These are phyloP conservation scores for Allantophomopsis lycopodina DNA, from an alignment of 2,329 filamentous ascomycete genomes.

Conservation along the genomic window DNA sequence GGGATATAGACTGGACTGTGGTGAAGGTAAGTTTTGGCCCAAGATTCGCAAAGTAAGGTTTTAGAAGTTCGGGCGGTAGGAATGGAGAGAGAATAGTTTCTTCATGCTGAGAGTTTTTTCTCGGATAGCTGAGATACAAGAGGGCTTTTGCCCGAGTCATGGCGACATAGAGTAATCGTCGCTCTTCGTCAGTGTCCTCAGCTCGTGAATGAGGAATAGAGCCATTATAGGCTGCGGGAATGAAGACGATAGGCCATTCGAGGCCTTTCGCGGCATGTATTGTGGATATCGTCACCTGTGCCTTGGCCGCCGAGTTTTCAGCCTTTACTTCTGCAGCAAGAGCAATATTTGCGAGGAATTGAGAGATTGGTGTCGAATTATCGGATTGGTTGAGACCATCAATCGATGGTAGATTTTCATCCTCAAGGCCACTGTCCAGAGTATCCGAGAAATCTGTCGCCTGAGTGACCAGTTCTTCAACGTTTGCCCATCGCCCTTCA, in stretches of 20 bases:
- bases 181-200: constrained; percentile 78
- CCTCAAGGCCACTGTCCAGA: constrained; percentile 21
- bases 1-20: constrained; percentile 52
- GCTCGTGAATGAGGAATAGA: constrained; percentile 81
- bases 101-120: constrained; percentile 49
- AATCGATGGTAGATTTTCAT: constrained; percentile 49
- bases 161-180: constrained; percentile 81
- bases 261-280: constrained; percentile 94
- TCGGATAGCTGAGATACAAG: constrained; percentile 72
- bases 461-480: constrained; percentile 75
- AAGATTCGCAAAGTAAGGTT: constrained; percentile 36
- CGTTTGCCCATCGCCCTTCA: constrained; percentile 73
- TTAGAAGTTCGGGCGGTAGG: constrained; percentile 40
- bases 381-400: constrained; percentile 57
- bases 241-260: constrained; percentile 92
- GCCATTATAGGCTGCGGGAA: constrained; percentile 79
- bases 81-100: constrained; percentile 60
- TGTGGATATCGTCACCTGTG: constrained; percentile 78
- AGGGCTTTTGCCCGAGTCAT: constrained; percentile 89
- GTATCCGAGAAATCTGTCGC: constrained; percentile 51
- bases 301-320: constrained; percentile 39
- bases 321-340: constrained; percentile 69
- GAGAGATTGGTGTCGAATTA: constrained; percentile 50
- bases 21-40: constrained; percentile 57
- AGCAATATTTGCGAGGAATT: constrained; percentile 81